Evolutionary conservation across 371 early-diverging fungal genomes (phyloP), one percentile per base, ranked within the genome.

Genomic region (Massospora cicadina): DNA sequence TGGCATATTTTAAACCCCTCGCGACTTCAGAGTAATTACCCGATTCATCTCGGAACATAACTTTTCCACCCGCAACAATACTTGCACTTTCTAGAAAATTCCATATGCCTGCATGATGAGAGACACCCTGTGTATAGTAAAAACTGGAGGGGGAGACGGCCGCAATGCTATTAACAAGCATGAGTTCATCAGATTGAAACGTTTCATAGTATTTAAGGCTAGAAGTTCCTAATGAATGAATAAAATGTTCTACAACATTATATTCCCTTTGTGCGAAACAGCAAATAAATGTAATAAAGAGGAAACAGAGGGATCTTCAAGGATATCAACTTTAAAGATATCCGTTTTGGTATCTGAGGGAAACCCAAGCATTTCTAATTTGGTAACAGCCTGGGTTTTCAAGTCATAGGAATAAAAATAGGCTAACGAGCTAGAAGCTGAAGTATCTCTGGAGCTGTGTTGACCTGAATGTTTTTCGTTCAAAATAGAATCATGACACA

Each of bases 351-450:
- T 26, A n/a, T n/a, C 28, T 57, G 23, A 23, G 23, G 58, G 58
- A 26, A 57, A 57, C 23, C 58, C 28, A 10, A 23, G 17, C 7
- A n/a, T 25, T 57, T 57, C 25, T 57, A 57, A n/a, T n/a, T 57
- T 57, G 25, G 23, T 57, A 25, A 26, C 58, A 10, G 17, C n/a
- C 28, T 57, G 17, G 26, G 23, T 12, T 57, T 57, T n/a, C n/a
- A 57, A 57, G n/a, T 57, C 58, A 57, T 57, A 57, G 12, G 58
- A 23, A 57, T 57, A 57, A n/a, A 57, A 25, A 57, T 23, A 57
- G 26, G 25, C 7, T 12, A 23, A 7, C 12, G 23, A 25, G 23
- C 58, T 27, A 10, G 26, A 57, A 25, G 26, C 58, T 57, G 26
- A 12, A 12, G 23, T 12, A n/a, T 57, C 12, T 57, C n/a, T 57